Conservation (phyloP, 208 protist genomes). For the Ichthyophonus hoferi region DNA sequence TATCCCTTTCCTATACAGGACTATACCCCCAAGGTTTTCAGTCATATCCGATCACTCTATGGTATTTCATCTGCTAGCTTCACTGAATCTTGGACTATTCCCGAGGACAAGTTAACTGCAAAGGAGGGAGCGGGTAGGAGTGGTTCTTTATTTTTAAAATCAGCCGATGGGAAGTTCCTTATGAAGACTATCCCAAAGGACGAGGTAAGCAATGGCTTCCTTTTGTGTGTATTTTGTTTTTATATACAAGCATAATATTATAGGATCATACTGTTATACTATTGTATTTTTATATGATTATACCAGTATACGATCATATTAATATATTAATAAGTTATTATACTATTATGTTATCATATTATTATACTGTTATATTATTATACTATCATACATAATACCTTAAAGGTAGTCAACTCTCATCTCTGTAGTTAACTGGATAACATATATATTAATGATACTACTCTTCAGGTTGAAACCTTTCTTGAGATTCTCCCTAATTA, state of each 20-base stretch:
- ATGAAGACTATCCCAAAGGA: slow-evolving; percentile 16
- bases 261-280: too few relatives aligned
- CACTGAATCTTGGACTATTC: not conserved
- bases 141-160: slow-evolving; percentile 14
- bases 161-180: not conserved
- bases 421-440: too few relatives aligned
- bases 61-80: not conserved
- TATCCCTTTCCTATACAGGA: not conserved
- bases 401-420: too few relatives aligned
- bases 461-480: slow-evolving; percentile 5
- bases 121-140: slow-evolving; percentile 17
- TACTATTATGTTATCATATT: too few relatives aligned
- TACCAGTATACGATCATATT: too few relatives aligned
- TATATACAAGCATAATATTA: too few relatives aligned
- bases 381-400: too few relatives aligned
- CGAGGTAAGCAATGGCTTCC: slow-evolving; percentile 7
- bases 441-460: too few relatives aligned
- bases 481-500: not conserved
- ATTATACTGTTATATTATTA: too few relatives aligned
- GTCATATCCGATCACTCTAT: slow-evolving; percentile 8
- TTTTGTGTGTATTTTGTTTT: too few relatives aligned
- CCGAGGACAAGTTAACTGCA: not conserved
- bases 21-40: slow-evolving; percentile 1
- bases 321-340: too few relatives aligned
- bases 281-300: too few relatives aligned